phyloP scores from a whole-genome alignment of 495 filamentous ascomycete genomes.

The Baudoinia panamericana region DNA sequence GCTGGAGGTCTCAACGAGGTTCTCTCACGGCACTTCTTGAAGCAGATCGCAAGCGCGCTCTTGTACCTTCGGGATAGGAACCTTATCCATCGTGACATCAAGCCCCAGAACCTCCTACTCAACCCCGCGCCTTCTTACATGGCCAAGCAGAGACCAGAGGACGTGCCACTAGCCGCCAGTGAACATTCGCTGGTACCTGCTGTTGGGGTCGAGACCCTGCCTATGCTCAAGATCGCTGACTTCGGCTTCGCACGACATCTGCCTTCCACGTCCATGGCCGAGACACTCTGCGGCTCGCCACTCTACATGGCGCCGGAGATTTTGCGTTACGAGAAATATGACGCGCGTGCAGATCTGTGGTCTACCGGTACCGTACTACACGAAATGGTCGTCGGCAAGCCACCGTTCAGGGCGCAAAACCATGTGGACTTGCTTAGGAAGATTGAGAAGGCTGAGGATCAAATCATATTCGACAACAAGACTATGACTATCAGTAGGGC shows the following conservation, averaged over 20 bases:
- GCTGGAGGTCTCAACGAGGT: conserved; percentile 85
- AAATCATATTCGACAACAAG: conserved; percentile 68
- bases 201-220: conserved; percentile 71
- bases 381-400: conserved; percentile 85
- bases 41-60: conserved; percentile 86
- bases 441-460: conserved; percentile 76
- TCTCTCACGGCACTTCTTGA: conserved; percentile 83
- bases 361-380: conserved; percentile 89
- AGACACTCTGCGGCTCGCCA: conserved; percentile 94
- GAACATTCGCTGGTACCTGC: conserved; percentile 65
- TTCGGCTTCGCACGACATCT: conserved; percentile 92
- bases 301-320: conserved; percentile 99
- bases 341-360: conserved; percentile 94
- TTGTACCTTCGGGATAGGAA: conserved; percentile 73
- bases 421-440: conserved; percentile 86
- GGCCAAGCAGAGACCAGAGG: conserved; percentile 34
- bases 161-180: conserved; percentile 49
- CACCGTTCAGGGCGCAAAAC: conserved; percentile 83
- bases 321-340: conserved; percentile 91
- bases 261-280: conserved; percentile 76
- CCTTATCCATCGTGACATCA: conserved; percentile 91
- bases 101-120: conserved; percentile 88
- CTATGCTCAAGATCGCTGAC: conserved; percentile 93
- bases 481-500: conserved; percentile 49
- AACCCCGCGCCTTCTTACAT: conserved; percentile 67